Evolutionary conservation across 2,329 filamentous ascomycete species (phyloP).

Genomic region (Colletotrichum orchidophilum): DNA sequence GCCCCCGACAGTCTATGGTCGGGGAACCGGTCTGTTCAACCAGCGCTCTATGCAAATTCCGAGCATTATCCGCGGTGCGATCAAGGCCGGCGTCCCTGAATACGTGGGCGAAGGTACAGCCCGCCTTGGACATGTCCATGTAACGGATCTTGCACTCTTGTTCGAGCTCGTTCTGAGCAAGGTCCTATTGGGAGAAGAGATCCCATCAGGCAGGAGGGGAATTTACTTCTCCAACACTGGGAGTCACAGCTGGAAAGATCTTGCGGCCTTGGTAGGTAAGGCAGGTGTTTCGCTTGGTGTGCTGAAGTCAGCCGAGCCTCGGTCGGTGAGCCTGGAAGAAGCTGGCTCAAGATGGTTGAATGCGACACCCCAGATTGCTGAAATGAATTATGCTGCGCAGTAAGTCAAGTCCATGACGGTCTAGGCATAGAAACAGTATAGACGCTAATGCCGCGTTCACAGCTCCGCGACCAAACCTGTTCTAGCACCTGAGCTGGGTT

Average conservation of each 20-base stretch:
- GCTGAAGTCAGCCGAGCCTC: constrained; percentile 38
- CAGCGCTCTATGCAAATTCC: constrained; percentile 49
- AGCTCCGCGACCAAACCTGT: constrained; percentile 37
- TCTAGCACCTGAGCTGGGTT: constrained; percentile 41
- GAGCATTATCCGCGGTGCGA: constrained; percentile 42
- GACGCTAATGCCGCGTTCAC: background rate
- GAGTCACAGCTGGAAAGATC: constrained; percentile 48
- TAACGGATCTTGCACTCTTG: constrained; percentile 52
- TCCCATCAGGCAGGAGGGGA: constrained; percentile 48
- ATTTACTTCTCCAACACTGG: constrained; percentile 55
- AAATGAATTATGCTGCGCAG: constrained; percentile 26
- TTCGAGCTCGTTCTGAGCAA: constrained; percentile 49
- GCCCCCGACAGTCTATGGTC: constrained; percentile 57
- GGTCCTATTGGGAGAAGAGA: constrained; percentile 42
- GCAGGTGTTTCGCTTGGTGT: constrained; percentile 42
- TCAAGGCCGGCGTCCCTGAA: constrained; percentile 36
- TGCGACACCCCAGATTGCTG: background rate
- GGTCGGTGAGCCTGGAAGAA: constrained; percentile 18
- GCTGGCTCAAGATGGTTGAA: background rate
- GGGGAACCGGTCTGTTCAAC: constrained; percentile 53
- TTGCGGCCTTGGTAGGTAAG: constrained; percentile 47
- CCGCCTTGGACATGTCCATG: constrained; percentile 55
- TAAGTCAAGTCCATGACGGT: background rate
- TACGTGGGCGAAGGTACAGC: constrained; percentile 48
- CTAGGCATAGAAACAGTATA: background rate